Conservation (phyloP, 768 basidiomycete genomes). For the Boletus bicolor region DNA sequence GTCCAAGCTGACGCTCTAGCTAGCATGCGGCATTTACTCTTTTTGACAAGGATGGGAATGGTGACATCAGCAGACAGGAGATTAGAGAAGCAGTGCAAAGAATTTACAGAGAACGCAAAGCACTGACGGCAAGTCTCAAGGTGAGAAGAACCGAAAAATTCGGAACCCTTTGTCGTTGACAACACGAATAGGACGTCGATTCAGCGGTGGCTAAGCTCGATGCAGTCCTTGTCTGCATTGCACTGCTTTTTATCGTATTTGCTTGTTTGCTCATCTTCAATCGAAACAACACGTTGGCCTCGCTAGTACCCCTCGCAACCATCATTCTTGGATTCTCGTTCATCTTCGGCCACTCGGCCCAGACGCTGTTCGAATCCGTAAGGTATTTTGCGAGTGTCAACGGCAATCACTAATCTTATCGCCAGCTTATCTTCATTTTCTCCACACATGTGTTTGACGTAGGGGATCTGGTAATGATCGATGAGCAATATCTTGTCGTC, state of each 20-base stretch:
- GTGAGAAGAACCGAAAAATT: slow-evolving; percentile 30
- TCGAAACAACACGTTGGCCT: slow-evolving; percentile 57
- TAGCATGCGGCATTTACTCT: slow-evolving; percentile 66
- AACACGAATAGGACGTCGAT: slow-evolving; percentile 53
- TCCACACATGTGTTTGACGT: slow-evolving; percentile 85
- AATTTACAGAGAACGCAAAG: slow-evolving; percentile 75
- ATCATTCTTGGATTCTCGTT: slow-evolving; percentile 82
- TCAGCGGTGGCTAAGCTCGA: slow-evolving; percentile 77
- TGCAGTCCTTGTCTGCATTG: slow-evolving; percentile 61
- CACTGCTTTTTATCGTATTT: slow-evolving; percentile 59
- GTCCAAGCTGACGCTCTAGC: background rate
- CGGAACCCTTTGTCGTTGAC: background rate
- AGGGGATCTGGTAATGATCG: slow-evolving; percentile 79
- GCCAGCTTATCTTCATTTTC: slow-evolving; percentile 78
- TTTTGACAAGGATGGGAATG: slow-evolving; percentile 82
- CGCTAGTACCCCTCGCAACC: slow-evolving; percentile 75
- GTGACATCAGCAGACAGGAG: slow-evolving; percentile 71
- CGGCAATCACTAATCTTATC: background rate
- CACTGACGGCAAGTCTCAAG: slow-evolving; percentile 67
- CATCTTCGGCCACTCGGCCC: slow-evolving; percentile 80
- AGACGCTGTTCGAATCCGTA: slow-evolving; percentile 75
- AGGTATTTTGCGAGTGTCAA: slow-evolving; percentile 17
- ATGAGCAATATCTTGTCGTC: slow-evolving; percentile 47
- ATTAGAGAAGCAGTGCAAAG: slow-evolving; percentile 82
- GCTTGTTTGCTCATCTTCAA: slow-evolving; percentile 76